These are phyloP conservation scores for Nigrospora oryzae DNA, from an alignment of 2,329 filamentous ascomycete species.

Conservation along the genomic window DNA sequence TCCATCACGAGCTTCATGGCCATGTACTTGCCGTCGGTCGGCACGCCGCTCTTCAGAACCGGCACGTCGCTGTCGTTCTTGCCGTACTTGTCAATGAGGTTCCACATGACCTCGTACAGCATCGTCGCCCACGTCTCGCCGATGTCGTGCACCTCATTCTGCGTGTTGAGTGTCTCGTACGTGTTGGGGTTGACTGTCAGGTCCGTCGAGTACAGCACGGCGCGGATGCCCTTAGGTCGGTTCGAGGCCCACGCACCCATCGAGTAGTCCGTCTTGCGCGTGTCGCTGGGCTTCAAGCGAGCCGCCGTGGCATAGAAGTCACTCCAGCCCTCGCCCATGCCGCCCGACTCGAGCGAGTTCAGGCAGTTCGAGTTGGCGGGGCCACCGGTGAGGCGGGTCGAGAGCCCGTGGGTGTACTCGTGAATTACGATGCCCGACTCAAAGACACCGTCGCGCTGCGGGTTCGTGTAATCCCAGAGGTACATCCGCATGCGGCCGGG, in stretches of 20 bases:
- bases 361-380: slow-evolving; percentile 43
- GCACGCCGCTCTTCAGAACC: slow-evolving; percentile 30
- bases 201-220: slow-evolving; percentile 35
- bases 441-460: slow-evolving; percentile 45
- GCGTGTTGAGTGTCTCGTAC: slow-evolving; percentile 27
- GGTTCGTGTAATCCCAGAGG: slow-evolving; percentile 40
- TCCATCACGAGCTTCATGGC: slow-evolving; percentile 39
- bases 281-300: slow-evolving; percentile 33
- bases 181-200: slow-evolving; percentile 33
- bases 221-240: slow-evolving; percentile 28
- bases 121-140: slow-evolving; percentile 41
- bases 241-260: slow-evolving; percentile 37
- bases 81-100: slow-evolving; percentile 40
- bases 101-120: slow-evolving; percentile 45
- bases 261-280: slow-evolving; percentile 32
- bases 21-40: slow-evolving; percentile 37
- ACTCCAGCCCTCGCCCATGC: slow-evolving; percentile 43
- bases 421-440: slow-evolving; percentile 53
- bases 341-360: slow-evolving; percentile 29
- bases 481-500: slow-evolving; percentile 51
- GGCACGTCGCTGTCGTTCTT: slow-evolving; percentile 31
- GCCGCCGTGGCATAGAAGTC: slow-evolving; percentile 41
- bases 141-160: slow-evolving; percentile 32
- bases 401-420: slow-evolving; percentile 48
- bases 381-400: slow-evolving; percentile 50